Evolutionary conservation across 768 basidiomycete genomes (phyloP), one percentile per base, ranked within the genome.

Genomic region (Albatrellus ellisii): DNA sequence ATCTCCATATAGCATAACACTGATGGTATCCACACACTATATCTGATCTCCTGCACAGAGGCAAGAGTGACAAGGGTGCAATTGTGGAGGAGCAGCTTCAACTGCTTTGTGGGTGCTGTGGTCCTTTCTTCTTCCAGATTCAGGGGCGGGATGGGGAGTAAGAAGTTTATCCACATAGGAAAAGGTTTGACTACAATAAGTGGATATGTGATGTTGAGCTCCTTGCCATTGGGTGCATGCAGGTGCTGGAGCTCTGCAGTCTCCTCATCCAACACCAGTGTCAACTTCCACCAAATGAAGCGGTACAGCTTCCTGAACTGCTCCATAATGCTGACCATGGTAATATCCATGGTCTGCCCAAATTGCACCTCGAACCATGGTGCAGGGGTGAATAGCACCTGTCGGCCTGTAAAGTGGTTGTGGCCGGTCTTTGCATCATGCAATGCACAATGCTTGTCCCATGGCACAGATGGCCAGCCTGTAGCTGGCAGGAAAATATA

Each of bases 1-100:
- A 75, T 72, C 5, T 69, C 61, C 17, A 82, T 53, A 18, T 67
- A 70, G 22, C 81, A 78, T 25, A 86, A 59, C 40, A 82, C 64
- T 0, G 81, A 85, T 0, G 84, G 83, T 0, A 82, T 61, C 10
- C 82, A 58, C 42, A 66, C 59, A 1, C 73, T 64, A 46, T 73
- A 77, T 44, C 75, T 68, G 1, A 64, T 54, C 37, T 85, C 79
- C 4, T 59, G 55, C 0, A 55, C 52, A 3, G 81, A 77, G 10
- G 74, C 56, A 8, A 86, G 61, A 0, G 66, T 61, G 8, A 83
- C 56, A 1, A 61, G 60, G 4, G 73, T 62, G 14, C 57, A 51
- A 21, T 62, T 53, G 0, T 76, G 64, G 14, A 75, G 53, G 8
- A 85, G 60, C 20, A 72, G 49, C 3, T 68, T 29, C 0, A 50